phyloP scores from a whole-genome alignment of 2,329 filamentous ascomycete genomes.

The Drechslerella stenobrocha region DNA sequence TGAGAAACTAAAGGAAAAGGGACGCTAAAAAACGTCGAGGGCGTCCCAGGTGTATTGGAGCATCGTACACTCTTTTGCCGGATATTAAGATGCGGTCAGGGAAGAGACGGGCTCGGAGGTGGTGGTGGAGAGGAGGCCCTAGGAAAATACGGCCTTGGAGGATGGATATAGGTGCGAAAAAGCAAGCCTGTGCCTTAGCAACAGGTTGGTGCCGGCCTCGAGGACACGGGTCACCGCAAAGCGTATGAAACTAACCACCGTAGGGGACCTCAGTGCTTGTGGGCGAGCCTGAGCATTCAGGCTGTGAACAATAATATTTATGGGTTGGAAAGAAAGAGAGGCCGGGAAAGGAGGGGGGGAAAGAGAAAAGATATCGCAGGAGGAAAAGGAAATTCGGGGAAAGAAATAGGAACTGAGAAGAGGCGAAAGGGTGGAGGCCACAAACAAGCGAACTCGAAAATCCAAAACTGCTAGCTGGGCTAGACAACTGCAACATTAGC shows the following conservation, averaged over 20 bases:
- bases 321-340: conserved; percentile 46
- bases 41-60: conserved; percentile 48
- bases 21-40: conserved; percentile 50
- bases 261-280: conserved; percentile 49
- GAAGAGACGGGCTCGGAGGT: conserved; percentile 49
- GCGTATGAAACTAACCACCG: conserved; percentile 50
- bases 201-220: conserved; percentile 48
- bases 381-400: conserved; percentile 48
- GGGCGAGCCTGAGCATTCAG: conserved; percentile 50
- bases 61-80: conserved; percentile 51
- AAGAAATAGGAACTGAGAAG: conserved; percentile 45
- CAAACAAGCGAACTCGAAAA: conserved; percentile 44
- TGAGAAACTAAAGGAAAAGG: conserved; percentile 48
- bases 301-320: conserved; percentile 49
- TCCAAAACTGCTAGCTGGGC: conserved; percentile 39
- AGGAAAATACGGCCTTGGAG: conserved; percentile 41
- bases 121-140: conserved; percentile 48
- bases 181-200: conserved; percentile 50
- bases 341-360: conserved; percentile 49
- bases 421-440: conserved; percentile 44
- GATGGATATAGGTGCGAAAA: conserved; percentile 52
- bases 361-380: conserved; percentile 48
- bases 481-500: conserved; percentile 22
- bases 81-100: conserved; percentile 50
- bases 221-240: conserved; percentile 49